A percentile compares a stretch with the other conserved stretches of the same genome.
These are phyloP conservation scores for Cercospora sp. DNA, from an alignment of 2,329 filamentous ascomycete genomes.

Conservation along the genomic window DNA sequence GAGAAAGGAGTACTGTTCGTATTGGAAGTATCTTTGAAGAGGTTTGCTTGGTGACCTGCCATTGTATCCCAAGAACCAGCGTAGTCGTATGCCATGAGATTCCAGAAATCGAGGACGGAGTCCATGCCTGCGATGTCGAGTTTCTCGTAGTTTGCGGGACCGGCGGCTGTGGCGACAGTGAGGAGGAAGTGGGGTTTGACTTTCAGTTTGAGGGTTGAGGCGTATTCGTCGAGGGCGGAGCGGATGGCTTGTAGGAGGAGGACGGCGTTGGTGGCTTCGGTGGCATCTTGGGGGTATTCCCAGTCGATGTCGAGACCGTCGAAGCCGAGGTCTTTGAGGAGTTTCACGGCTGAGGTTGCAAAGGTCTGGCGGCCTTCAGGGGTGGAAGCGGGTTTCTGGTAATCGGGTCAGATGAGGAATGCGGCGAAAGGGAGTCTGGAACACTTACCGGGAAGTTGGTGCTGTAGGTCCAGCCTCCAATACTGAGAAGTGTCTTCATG, in stretches of 20 bases:
- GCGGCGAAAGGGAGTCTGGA: background rate
- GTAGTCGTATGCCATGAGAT: constrained; percentile 55
- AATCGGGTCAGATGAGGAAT: constrained; percentile 1
- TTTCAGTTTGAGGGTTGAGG: constrained; percentile 34
- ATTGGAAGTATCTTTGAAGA: constrained; percentile 61
- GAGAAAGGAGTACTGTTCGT: constrained; percentile 74
- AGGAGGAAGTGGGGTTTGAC: constrained; percentile 46
- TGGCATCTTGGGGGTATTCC: constrained; percentile 48
- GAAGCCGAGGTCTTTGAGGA: constrained; percentile 80
- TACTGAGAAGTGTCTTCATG: constrained; percentile 77
- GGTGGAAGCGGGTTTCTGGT: constrained; percentile 60
- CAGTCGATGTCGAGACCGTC: constrained; percentile 53
- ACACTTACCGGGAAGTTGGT: constrained; percentile 65
- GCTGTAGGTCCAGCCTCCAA: constrained; percentile 80
- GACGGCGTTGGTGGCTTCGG: constrained; percentile 44
- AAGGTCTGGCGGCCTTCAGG: constrained; percentile 64
- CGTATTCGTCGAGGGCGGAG: constrained; percentile 44
- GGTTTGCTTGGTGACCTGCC: constrained; percentile 78
- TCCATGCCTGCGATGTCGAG: constrained; percentile 46
- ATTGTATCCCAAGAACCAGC: constrained; percentile 75
- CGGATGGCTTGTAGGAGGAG: constrained; percentile 44
- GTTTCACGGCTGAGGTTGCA: constrained; percentile 67
- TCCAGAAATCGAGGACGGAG: constrained; percentile 50
- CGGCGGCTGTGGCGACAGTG: constrained; percentile 49
- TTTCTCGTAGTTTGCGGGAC: constrained; percentile 47